These are phyloP conservation scores for Mortierella polycephala DNA, from an alignment of 371 early-diverging fungal species.

Conservation along the genomic window DNA sequence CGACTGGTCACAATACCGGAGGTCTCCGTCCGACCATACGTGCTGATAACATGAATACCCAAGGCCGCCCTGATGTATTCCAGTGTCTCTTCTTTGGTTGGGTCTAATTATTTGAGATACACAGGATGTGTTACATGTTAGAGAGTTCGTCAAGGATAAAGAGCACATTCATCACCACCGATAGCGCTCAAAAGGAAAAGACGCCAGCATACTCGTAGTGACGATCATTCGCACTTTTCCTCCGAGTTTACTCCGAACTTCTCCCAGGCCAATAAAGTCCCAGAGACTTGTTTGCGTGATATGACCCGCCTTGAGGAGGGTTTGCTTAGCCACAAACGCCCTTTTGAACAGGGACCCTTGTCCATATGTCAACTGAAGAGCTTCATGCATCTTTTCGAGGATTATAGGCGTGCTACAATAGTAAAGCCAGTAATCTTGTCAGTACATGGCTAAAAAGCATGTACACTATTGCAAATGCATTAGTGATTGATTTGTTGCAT, in stretches of 20 bases:
- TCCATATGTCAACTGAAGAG: slow-evolving; percentile 35
- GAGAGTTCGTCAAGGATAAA: not conserved
- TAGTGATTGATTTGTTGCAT: too few relatives aligned
- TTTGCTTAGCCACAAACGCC: slow-evolving; percentile 57
- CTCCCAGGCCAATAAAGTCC: slow-evolving; percentile 83
- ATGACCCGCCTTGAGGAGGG: slow-evolving; percentile 12
- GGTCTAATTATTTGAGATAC: slow-evolving; percentile 21
- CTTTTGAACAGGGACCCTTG: slow-evolving; percentile 34
- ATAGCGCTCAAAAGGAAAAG: too few relatives aligned
- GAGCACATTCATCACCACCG: not conserved
- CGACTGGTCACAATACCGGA: slow-evolving; percentile 62
- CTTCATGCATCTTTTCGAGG: slow-evolving; percentile 47
- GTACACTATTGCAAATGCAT: not conserved
- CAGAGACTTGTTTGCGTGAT: slow-evolving; percentile 62
- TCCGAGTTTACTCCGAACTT: slow-evolving; percentile 85
- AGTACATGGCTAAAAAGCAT: not conserved
- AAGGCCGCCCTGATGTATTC: slow-evolving; percentile 64
- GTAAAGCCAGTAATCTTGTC: not conserved
- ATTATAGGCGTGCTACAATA: slow-evolving; percentile 35
- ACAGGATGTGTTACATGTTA: not conserved
- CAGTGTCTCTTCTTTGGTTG: slow-evolving; percentile 42
- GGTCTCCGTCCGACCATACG: slow-evolving; percentile 73
- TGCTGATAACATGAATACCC: slow-evolving; percentile 64
- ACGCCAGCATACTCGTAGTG: slow-evolving; percentile 40
- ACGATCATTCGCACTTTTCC: slow-evolving; percentile 79